Evolutionary conservation across 768 basidiomycete genomes (phyloP).

Genomic region (Russula dissimulans): DNA sequence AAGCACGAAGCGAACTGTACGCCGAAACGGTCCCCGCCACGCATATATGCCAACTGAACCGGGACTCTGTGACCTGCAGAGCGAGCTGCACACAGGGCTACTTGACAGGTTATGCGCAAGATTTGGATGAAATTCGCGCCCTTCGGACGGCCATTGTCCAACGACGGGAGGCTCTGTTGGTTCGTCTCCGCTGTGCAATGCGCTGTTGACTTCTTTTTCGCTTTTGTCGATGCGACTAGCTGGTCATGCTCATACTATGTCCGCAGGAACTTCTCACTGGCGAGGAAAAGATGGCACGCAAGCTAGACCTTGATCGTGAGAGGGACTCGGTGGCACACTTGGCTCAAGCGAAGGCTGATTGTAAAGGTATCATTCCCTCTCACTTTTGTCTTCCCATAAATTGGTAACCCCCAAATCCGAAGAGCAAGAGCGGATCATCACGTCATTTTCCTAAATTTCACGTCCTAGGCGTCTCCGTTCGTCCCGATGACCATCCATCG

Average conservation of each 20-base stretch:
- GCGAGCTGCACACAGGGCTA: neutral
- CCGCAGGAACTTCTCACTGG: neutral
- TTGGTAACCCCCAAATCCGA: neutral
- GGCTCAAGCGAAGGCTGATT: slow-evolving; percentile 4
- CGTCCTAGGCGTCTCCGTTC: neutral
- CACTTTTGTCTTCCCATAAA: neutral
- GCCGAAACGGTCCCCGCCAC: neutral
- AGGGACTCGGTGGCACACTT: slow-evolving; percentile 1
- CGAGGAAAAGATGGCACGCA: neutral
- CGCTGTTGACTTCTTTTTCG: neutral
- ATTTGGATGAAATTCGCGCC: slow-evolving; percentile 9
- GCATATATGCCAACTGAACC: slow-evolving; percentile 3
- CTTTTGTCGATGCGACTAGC: too few species aligned
- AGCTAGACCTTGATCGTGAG: slow-evolving; percentile 6
- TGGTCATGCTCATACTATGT: neutral
- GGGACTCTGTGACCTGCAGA: neutral
- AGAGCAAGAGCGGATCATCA: slow-evolving; percentile 7
- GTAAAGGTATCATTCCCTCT: slow-evolving; percentile 7
- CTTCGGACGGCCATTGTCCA: neutral
- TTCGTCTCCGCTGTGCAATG: neutral
- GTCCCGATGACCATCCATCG: neutral
- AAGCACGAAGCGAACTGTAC: slow-evolving; percentile 6
- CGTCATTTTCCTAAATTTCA: neutral
- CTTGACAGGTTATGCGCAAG: neutral
- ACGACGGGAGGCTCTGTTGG: slow-evolving; percentile 3